phyloP scores from a whole-genome alignment of 1,139 yeast genomes.

The Magnusiomyces paraingens region DNA sequence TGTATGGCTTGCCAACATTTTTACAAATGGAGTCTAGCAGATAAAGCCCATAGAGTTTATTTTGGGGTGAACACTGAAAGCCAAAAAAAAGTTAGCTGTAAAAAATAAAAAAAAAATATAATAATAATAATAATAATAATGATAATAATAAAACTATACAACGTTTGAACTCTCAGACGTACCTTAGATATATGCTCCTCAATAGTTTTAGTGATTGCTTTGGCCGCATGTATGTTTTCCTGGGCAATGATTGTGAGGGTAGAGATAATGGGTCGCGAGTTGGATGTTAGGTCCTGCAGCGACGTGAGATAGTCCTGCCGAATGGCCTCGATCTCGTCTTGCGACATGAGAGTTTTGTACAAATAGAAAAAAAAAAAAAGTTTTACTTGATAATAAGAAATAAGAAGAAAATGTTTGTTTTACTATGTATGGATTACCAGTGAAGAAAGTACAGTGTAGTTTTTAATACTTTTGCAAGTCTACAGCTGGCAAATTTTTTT shows the following conservation, averaged over 20 bases:
- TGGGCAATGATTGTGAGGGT: constrained; percentile 81
- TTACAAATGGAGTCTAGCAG: constrained; percentile 90
- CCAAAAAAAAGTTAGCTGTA: not conserved
- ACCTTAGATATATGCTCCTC: constrained; percentile 58
- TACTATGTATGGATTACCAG: too few species aligned
- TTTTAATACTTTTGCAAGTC: too few species aligned
- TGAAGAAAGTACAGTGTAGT: too few species aligned
- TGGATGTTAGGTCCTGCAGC: constrained; percentile 72
- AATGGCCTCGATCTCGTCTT: constrained; percentile 37
- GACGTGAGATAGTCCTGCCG: constrained; percentile 62
- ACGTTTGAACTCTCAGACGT: constrained; percentile 23
- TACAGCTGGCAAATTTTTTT: too few species aligned
- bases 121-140: not conserved
- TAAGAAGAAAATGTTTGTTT: too few species aligned
- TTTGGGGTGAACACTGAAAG: constrained; percentile 56
- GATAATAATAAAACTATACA: constrained; percentile 14
- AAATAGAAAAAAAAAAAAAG: too few species aligned
- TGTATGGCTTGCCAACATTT: constrained; percentile 84
- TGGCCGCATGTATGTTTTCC: constrained; percentile 72
- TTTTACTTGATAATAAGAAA: too few species aligned
- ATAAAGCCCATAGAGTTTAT: constrained; percentile 77
- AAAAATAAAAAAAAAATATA: not conserved
- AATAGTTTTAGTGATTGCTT: constrained; percentile 68
- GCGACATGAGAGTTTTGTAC: constrained; percentile 13
- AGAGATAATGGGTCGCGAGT: constrained; percentile 84